Evolutionary conservation across 2,329 filamentous ascomycete species (phyloP).

Genomic region (Fusarium tuaranense): DNA sequence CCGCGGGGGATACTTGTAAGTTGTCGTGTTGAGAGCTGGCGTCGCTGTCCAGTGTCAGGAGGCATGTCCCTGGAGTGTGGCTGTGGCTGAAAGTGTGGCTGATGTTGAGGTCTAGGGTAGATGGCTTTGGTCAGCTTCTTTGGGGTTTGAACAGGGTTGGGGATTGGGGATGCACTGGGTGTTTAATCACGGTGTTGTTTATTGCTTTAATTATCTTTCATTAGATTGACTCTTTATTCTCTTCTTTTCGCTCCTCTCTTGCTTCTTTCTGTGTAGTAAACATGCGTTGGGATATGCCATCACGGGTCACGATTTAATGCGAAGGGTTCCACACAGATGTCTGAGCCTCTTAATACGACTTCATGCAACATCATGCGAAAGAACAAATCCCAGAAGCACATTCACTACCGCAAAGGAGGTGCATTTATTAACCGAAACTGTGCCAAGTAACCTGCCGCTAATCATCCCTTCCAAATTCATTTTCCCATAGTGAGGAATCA

Average conservation of each 20-base stretch:
- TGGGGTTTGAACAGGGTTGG: background rate
- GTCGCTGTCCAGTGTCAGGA: conserved; percentile 19
- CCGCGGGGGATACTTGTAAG: conserved; percentile 30
- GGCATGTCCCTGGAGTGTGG: conserved; percentile 20
- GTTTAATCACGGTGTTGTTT: background rate
- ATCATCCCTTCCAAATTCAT: background rate
- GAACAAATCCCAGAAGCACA: background rate
- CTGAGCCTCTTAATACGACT: background rate
- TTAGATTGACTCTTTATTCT: background rate
- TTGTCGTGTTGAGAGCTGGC: conserved; percentile 38
- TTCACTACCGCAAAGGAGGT: background rate
- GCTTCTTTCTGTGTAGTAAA: background rate
- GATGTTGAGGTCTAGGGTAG: conserved; percentile 9
- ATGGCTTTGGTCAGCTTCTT: background rate
- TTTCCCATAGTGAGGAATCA: background rate
- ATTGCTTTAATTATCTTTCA: background rate
- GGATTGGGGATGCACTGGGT: background rate
- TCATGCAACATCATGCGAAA: background rate
- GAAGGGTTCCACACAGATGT: background rate
- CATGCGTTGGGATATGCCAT: background rate
- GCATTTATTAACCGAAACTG: background rate
- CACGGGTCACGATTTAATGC: background rate
- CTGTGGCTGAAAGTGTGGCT: conserved; percentile 31
- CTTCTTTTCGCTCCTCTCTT: background rate
- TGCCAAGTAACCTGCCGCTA: background rate